Base-by-base conservation (phyloP, 305 asterid genomes). In the Withania somnifera region DNA sequence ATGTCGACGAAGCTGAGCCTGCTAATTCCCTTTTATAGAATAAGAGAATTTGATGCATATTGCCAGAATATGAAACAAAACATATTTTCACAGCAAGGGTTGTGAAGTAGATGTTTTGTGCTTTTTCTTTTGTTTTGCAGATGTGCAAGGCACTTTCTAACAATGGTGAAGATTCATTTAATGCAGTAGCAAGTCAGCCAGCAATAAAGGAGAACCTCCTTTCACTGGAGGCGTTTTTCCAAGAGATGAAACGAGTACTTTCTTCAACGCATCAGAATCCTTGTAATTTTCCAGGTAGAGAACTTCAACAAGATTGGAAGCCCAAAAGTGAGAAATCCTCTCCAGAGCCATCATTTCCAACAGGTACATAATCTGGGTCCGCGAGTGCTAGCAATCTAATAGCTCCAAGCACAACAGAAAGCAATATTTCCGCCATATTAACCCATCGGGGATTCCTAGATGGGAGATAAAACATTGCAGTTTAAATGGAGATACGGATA, bases 191-290 rank as follows among this genome's bases (percentile, higher is more conserved):
- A 75, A 30, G 63, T 50, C 84, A 85, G 71, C 82, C 87, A 8
- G 88, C 83, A 81, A 20, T 90, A 88, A 87, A 90, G 61, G 84
- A 77, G 66, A 88, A 85, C 80, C 91, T 92, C 47, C 85, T 67
- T n/a, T 85, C 81, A n/a, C 89, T 95, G 56, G 91, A 91, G 87
- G 88, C 82, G 67, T 69, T 88, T 78, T 82, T 79, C 42, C 69
- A 73, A 81, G 91, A 94, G 87, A 84, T 95, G 76, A 87, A 81
- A 84, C 87, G 78, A 54, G 85, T 92, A 82, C 97, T 95, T 32
- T 84, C 87, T 63, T 85, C 87, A 15, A 87, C 38, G 54, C 87
- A 88, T 77, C 89, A 64, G 77, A 79, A 84, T 79, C 76, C 86
- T 79, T 73, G 85, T 69, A 53, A 51, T 75, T 22, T 20, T 54